These are phyloP conservation scores for Symbiodinium pilosum DNA, from an alignment of 73 alveolate genomes.

Conservation along the genomic window DNA sequence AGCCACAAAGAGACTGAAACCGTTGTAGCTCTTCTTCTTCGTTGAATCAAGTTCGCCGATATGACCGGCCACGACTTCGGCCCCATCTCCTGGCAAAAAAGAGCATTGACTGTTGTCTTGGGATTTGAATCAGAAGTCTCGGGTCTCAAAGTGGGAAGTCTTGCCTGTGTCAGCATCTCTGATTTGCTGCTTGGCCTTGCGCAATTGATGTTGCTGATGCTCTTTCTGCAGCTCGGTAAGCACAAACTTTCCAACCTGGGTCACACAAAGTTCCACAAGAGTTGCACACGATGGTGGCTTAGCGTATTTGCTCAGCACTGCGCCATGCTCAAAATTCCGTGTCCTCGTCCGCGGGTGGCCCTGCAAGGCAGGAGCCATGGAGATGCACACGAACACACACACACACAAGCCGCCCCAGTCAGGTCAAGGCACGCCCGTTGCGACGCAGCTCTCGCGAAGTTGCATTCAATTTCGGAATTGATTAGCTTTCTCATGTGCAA, in stretches of 20 bases:
- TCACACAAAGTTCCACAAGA: neutral
- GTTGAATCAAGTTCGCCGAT: too few species aligned
- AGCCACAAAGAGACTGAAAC: neutral
- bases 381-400: neutral
- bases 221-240: slow-evolving; percentile 9
- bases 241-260: slow-evolving; percentile 22
- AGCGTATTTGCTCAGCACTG: too few species aligned
- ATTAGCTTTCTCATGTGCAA: slow-evolving; percentile 3
- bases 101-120: too few species aligned
- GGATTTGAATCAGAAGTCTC: neutral
- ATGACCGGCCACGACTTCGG: neutral
- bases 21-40: slow-evolving; percentile 14
- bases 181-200: neutral
- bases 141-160: neutral
- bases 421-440: neutral
- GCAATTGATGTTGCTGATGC: neutral
- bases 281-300: too few species aligned
- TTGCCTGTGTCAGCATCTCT: too few species aligned
- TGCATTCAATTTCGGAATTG: slow-evolving; percentile 36
- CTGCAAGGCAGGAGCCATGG: neutral
- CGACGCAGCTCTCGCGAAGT: slow-evolving; percentile 35
- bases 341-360: slow-evolving; percentile 24
- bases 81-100: neutral
- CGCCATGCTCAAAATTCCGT: neutral
- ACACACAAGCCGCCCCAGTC: neutral